Conservation (phyloP, 345 rosid genomes). For the Salix exigua region DNA sequence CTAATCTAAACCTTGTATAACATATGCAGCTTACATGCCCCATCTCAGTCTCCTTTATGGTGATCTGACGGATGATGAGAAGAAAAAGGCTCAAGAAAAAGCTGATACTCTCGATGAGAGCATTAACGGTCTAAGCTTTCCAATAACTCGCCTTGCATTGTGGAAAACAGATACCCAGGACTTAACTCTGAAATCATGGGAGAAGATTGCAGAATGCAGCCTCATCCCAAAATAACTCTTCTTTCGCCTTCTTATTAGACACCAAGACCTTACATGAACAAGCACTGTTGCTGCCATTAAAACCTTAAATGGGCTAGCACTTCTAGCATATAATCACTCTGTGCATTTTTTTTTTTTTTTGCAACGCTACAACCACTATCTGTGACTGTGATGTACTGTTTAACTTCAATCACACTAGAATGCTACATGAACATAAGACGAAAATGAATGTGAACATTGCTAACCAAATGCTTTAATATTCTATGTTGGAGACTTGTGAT, state of each 20-base stretch:
- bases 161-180: conserved; percentile 67
- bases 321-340: background rate
- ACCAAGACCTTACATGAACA: background rate
- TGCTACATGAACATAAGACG: too few species aligned
- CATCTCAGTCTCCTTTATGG: conserved; percentile 77
- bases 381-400: background rate
- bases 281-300: too few species aligned
- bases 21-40: conserved; percentile 76
- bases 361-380: background rate
- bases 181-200: conserved; percentile 68
- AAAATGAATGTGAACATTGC: too few species aligned
- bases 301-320: background rate
- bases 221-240: conserved; percentile 37
- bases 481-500: too few species aligned
- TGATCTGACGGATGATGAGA: conserved; percentile 68
- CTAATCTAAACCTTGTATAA: background rate
- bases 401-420: too few species aligned
- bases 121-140: conserved; percentile 52
- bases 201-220: conserved; percentile 52
- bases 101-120: conserved; percentile 46
- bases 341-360: background rate
- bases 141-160: conserved; percentile 48
- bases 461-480: too few species aligned
- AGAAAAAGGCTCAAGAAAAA: conserved; percentile 66
- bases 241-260: background rate